These are phyloP conservation scores for Meyerozyma athensensis DNA, from an alignment of 1,139 yeast species.

Conservation along the genomic window DNA sequence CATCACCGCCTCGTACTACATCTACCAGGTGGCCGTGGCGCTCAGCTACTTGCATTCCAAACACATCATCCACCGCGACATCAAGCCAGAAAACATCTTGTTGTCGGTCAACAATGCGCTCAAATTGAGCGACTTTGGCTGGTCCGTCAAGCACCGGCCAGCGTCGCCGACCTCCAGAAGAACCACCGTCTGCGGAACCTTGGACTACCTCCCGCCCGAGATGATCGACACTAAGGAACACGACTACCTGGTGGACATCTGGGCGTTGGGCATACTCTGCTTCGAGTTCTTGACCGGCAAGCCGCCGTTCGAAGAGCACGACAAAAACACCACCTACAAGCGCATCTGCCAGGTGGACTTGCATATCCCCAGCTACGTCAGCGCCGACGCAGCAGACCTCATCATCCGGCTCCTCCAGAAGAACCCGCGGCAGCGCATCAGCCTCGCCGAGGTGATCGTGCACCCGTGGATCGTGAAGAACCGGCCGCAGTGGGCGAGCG, in stretches of 20 bases:
- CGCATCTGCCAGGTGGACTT: conserved; percentile 76
- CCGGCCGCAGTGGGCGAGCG: conserved; percentile 41
- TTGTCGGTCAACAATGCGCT: conserved; percentile 68
- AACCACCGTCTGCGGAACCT: conserved; percentile 88
- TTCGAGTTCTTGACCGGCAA: conserved; percentile 84
- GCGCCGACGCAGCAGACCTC: conserved; percentile 73
- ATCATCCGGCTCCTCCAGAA: conserved; percentile 57
- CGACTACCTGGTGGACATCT: conserved; percentile 75
- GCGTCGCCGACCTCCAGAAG: conserved; percentile 41
- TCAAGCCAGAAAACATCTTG: conserved; percentile 87
- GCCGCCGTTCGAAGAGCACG: conserved; percentile 88
- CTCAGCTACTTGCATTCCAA: conserved; percentile 70
- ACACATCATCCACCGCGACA: conserved; percentile 83
- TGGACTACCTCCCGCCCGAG: conserved; percentile 94
- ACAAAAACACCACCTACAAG: conserved; percentile 68
- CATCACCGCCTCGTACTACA: conserved; percentile 68
- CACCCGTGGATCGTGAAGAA: conserved; percentile 85
- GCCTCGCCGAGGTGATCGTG: conserved; percentile 52
- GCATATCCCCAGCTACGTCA: conserved; percentile 63
- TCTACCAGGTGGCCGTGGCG: conserved; percentile 79
- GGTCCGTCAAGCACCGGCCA: conserved; percentile 61
- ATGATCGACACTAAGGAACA: conserved; percentile 84
- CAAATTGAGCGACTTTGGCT: conserved; percentile 91
- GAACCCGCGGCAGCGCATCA: conserved; percentile 63
- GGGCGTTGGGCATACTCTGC: conserved; percentile 88